These are phyloP conservation scores for Pestalotiopsis sp. DNA, from an alignment of 2,329 filamentous ascomycete species.

Conservation along the genomic window DNA sequence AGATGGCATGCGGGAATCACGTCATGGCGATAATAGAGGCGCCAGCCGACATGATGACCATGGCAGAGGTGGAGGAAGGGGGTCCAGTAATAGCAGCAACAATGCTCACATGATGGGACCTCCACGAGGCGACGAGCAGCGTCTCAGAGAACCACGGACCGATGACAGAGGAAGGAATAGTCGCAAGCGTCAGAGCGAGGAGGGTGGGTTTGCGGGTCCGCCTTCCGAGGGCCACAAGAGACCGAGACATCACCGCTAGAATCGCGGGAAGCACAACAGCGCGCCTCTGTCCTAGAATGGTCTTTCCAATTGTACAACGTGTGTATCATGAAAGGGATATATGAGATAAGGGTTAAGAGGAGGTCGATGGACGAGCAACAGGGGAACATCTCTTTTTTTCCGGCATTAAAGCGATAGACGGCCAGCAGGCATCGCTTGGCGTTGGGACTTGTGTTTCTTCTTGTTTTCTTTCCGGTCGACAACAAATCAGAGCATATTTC, in stretches of 20 bases:
- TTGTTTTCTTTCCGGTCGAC: background rate
- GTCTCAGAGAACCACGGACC: slow-evolving; percentile 34
- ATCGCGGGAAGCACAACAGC: background rate
- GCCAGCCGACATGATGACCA: slow-evolving; percentile 30
- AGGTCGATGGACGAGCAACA: background rate
- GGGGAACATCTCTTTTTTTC: background rate
- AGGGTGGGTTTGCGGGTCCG: slow-evolving; percentile 35
- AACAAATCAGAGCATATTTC: background rate
- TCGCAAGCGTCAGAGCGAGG: slow-evolving; percentile 52
- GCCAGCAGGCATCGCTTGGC: slow-evolving; percentile 6
- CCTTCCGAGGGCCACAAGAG: slow-evolving; percentile 55
- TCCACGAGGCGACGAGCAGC: slow-evolving; percentile 36
- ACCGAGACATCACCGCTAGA: slow-evolving; percentile 43
- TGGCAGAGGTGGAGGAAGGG: slow-evolving; percentile 21
- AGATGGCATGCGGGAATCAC: slow-evolving; percentile 32
- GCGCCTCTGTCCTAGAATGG: background rate
- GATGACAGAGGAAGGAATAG: slow-evolving; percentile 40
- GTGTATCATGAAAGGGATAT: background rate
- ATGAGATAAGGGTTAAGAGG: background rate
- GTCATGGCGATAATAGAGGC: slow-evolving; percentile 15
- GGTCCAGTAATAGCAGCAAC: slow-evolving; percentile 33
- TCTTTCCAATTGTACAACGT: background rate
- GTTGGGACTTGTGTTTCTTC: background rate
- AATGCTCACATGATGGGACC: slow-evolving; percentile 37
- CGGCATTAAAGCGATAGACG: slow-evolving; percentile 6